These are phyloP conservation scores for Aspergillus oerlinghausenensis DNA, from an alignment of 2,329 filamentous ascomycete genomes.

Conservation along the genomic window DNA sequence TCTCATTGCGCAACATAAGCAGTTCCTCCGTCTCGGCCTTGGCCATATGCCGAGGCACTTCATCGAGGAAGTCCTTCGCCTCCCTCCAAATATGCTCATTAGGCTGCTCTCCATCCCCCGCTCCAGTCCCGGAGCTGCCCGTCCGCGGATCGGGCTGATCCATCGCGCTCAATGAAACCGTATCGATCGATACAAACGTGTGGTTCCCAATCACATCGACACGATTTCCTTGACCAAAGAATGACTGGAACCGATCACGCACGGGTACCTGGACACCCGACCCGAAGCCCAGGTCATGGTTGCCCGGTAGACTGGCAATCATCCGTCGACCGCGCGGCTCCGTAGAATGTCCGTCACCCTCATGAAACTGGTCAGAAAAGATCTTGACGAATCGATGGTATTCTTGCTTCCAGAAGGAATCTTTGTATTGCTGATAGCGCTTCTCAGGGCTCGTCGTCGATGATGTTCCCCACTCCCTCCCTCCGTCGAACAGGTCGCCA, in stretches of 20 bases:
- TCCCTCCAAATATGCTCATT: slow-evolving; percentile 66
- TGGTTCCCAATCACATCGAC: slow-evolving; percentile 93
- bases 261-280: slow-evolving; percentile 76
- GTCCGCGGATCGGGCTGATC: slow-evolving; percentile 50
- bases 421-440: slow-evolving; percentile 71
- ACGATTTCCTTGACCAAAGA: slow-evolving; percentile 86
- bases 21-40: slow-evolving; percentile 67
- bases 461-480: slow-evolving; percentile 83
- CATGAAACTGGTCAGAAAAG: slow-evolving; percentile 68
- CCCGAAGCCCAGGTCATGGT: slow-evolving; percentile 92
- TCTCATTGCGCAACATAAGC: slow-evolving; percentile 57
- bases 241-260: slow-evolving; percentile 76
- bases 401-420: slow-evolving; percentile 80
- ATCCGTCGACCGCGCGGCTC: slow-evolving; percentile 69
- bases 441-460: slow-evolving; percentile 57
- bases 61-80: slow-evolving; percentile 68
- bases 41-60: slow-evolving; percentile 60
- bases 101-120: slow-evolving; percentile 48
- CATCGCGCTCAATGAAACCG: slow-evolving; percentile 77
- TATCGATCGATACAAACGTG: slow-evolving; percentile 87
- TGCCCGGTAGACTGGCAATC: slow-evolving; percentile 82
- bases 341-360: slow-evolving; percentile 51
- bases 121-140: slow-evolving; percentile 43
- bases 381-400: slow-evolving; percentile 82
- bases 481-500: slow-evolving; percentile 92